Percentiles rank a stretch among this genome's conserved stretches.
These are phyloP conservation scores for Tolypocladium ophioglossoides DNA, from an alignment of 2,329 filamentous ascomycete species.

Conservation along the genomic window DNA sequence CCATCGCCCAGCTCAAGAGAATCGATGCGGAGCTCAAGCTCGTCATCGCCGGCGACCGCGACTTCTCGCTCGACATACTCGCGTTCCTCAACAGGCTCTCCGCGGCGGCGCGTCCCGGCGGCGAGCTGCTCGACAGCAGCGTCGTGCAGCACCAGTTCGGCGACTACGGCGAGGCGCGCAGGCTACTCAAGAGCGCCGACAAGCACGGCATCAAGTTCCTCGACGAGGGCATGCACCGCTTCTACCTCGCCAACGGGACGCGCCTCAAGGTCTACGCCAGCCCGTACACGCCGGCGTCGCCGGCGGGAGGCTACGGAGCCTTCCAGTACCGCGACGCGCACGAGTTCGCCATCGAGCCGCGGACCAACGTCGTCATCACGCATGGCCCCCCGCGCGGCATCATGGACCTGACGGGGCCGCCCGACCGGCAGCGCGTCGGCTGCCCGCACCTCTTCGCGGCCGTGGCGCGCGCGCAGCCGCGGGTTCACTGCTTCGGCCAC, in stretches of 20 bases:
- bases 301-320: slow-evolving; percentile 20
- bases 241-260: slow-evolving; percentile 29
- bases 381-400: slow-evolving; percentile 28
- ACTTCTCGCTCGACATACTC: slow-evolving; percentile 29
- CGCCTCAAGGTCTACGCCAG: slow-evolving; percentile 32
- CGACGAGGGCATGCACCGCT: slow-evolving; percentile 29
- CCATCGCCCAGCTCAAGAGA: slow-evolving; percentile 24
- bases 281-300: slow-evolving; percentile 26
- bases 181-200: slow-evolving; percentile 14
- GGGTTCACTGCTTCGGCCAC: slow-evolving; percentile 27
- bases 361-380: slow-evolving; percentile 21
- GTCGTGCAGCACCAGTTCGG: slow-evolving; percentile 22
- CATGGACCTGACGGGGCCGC: slow-evolving; percentile 22
- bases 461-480: slow-evolving; percentile 16
- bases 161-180: slow-evolving; percentile 20
- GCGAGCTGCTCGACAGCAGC: not conserved
- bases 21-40: slow-evolving; percentile 36
- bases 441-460: slow-evolving; percentile 20
- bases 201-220: slow-evolving; percentile 26
- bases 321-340: slow-evolving; percentile 31
- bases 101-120: slow-evolving; percentile 4
- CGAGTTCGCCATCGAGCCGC: slow-evolving; percentile 13
- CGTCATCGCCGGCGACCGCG: slow-evolving; percentile 41
- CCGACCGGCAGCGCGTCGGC: slow-evolving; percentile 14
- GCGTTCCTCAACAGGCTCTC: slow-evolving; percentile 21